Evolutionary conservation across 202 grass and related monocot species (phyloP), one percentile per base, ranked within the genome.

Genomic region (Eragrostis tef): DNA sequence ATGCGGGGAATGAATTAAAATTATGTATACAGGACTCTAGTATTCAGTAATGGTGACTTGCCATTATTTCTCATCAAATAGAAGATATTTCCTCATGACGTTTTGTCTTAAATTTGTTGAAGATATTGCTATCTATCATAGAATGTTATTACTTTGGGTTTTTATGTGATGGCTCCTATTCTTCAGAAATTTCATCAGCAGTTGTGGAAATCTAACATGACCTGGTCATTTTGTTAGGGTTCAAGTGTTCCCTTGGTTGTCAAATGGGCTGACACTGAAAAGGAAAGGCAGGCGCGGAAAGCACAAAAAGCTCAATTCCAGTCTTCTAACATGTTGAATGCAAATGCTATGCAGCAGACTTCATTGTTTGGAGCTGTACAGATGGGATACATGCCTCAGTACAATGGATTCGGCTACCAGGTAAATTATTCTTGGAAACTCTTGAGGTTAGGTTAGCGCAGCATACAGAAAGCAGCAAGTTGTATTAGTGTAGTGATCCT

Each of bases 251-350:
- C n/a, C n/a, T n/a, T n/a, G n/a, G n/a, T n/a, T n/a, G 89, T 99
- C 69, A 99, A 99, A 86, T 99, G 97, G 97, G 97, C 97, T 87
- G 97, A 96, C 64, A 99, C 97, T 1, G 91, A 99, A 86, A 99
- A 96, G 63, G 93, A 99, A 95, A 95, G 93, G 64, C 90, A 93
- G 76, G 85, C 89, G 48, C 88, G 96, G 66, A 99, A 94, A 84
- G 93, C 87, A 74, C 97, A 96, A 71, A 99, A 92, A 62, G 89
- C 86, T 70, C 97, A 96, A 74, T 90, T 87, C 72, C 93, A 91
- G 57, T 84, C 75, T 1, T 86, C 87, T 78, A 93, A 83, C 86
- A 83, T 95, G 84, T 85, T 88, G 75, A 87, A 84, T 85, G 24
- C 70, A 85, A 88, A 88, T 86, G 84, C 93, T 14, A 83, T 99